Conservation (phyloP, 352 stramenopile species). For the Paralagenidium karlingii region DNA sequence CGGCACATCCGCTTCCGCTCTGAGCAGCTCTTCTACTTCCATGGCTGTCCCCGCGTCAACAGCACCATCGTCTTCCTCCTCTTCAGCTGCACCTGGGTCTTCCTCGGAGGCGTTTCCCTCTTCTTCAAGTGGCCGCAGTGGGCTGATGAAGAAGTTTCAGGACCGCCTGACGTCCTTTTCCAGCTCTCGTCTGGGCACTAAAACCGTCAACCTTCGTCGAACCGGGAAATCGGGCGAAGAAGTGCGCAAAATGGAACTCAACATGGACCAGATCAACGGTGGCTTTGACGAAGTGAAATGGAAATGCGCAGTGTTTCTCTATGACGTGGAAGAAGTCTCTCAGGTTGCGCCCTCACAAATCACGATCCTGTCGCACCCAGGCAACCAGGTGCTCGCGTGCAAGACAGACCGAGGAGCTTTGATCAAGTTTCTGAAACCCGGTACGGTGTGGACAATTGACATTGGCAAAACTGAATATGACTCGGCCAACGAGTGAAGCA, state of each 20-base stretch:
- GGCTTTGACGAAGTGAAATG: constrained; percentile 80
- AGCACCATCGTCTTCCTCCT: too few species aligned
- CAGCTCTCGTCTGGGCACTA: constrained; percentile 28
- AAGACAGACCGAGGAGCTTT: constrained; percentile 54
- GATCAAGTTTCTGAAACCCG: constrained; percentile 68
- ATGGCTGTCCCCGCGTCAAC: too few species aligned
- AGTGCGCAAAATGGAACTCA: constrained; percentile 60
- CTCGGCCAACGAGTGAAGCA: too few species aligned
- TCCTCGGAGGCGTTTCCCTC: not conserved
- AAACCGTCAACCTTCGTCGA: constrained; percentile 44
- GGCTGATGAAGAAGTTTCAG: constrained; percentile 76
- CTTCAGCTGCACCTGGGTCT: constrained; percentile 1
- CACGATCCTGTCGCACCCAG: constrained; percentile 56
- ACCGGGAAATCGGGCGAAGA: constrained; percentile 63
- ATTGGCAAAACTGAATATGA: constrained; percentile 25
- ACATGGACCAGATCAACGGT: constrained; percentile 70
- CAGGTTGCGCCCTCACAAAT: constrained; percentile 72
- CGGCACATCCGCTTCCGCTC: too few species aligned
- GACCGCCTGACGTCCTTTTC: constrained; percentile 48
- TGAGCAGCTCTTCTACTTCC: too few species aligned
- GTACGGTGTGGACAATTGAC: constrained; percentile 70
- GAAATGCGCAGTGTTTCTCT: constrained; percentile 75
- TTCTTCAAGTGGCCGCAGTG: constrained; percentile 9
- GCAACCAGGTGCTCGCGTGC: constrained; percentile 42
- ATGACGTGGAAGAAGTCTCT: constrained; percentile 69